A percentile compares a stretch with the other conserved stretches of the same genome.
Evolutionary conservation across 176 grass and related monocot species (phyloP).

Genomic region (Hordeum vulgare): DNA sequence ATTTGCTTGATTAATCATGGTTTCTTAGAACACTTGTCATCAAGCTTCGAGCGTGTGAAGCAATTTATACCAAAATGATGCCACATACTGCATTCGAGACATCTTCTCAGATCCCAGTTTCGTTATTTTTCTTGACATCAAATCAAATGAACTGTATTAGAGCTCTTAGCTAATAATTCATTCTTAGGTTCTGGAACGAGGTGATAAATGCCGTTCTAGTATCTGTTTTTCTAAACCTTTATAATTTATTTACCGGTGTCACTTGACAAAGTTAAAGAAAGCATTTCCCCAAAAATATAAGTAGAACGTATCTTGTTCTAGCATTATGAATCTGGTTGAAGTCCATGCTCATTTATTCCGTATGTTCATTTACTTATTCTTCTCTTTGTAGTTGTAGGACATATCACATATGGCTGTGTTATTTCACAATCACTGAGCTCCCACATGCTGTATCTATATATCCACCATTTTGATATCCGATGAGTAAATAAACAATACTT

Average conservation of each 20-base stretch:
- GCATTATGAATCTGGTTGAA: neutral
- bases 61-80: conserved; percentile 1
- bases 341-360: neutral
- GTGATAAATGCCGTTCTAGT: neutral
- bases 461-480: neutral
- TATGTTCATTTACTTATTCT: neutral
- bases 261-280: neutral
- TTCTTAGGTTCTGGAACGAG: neutral
- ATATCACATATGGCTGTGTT: neutral
- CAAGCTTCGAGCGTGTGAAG: neutral
- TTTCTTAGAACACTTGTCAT: neutral
- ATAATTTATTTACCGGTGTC: neutral
- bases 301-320: neutral
- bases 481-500: neutral
- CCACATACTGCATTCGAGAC: neutral
- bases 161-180: neutral
- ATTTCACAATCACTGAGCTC: neutral
- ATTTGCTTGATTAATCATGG: neutral
- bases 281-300: neutral
- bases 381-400: neutral
- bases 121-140: neutral
- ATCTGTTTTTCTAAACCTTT: neutral
- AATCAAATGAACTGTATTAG: neutral
- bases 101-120: neutral
- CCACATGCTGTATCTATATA: neutral